Base-by-base conservation (phyloP, 116 monocot genomes). In the Iris pallida region DNA sequence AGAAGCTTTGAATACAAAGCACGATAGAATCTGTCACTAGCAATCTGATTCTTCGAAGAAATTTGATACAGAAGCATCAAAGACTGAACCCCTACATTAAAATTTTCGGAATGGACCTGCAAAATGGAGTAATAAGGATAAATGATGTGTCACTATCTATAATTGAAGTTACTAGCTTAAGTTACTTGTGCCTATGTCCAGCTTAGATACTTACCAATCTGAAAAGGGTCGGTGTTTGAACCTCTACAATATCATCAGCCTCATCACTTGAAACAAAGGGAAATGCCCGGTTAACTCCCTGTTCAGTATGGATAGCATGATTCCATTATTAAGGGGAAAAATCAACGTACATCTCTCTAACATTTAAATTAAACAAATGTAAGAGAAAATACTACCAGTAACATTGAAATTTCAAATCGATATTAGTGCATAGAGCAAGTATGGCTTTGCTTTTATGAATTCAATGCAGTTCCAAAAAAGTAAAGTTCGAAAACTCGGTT, bases 261-360 rank as follows among this genome's bases (percentile, higher is more conserved):
- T 92, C 97, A 62, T 90, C 85, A 80, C 90, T 97, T 61, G 93
- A 76, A 65, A 92, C 85, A 80, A 70, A 97, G 55, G 97, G 97
- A 83, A 97, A 97, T 71, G 97, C 97, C 75, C 97, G 85, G 63
- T 97, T 97, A 47, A 97, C 88, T 48, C 97, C 97, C 92, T 97
- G 84, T 57, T 75, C 30, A 30, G 30, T 30, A 30, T 30, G 30
- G 30, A 30, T 30, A 30, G 30, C 30, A 30, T 30, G 30, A 30
- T 30, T 30, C 30, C 30, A 3, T 30, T 30, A 30, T 30, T 30
- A 30, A 30, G 30, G 30, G 30, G 3, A 30, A 30, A 30, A 30
- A 30, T 30, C 30, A 30, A 30, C 30, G 3, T 30, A 30, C 0
- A 30, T 30, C 30, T 30, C 30, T n/a, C n/a, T n/a, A n/a, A 30